Evolutionary conservation across 192 early-diverging fungal genomes (phyloP), one percentile per base, ranked within the genome.

Genomic region (Linnemannia exigua): DNA sequence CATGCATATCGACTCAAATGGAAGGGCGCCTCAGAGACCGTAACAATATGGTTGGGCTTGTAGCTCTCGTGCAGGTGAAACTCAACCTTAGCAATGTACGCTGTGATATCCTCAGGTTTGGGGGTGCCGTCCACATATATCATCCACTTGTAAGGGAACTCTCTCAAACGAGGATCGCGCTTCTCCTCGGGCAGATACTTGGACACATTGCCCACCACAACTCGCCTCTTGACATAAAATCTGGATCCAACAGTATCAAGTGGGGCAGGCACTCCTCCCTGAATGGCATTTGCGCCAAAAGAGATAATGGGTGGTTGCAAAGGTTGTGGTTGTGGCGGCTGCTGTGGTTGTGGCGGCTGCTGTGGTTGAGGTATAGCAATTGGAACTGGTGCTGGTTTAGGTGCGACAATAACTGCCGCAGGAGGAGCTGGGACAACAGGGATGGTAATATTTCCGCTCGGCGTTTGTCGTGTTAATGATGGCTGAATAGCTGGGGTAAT

Each of bases 31-130:
- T 92, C 91, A 0, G 84, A 83, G 15, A 98, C 90, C 52, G 98
- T 97, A 9, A 98, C 92, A n/a, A 97, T 92, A 84, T 98, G 94
- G 70, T 96, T 91, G 0, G 98, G 98, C 48, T 91, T 92, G 80
- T 97, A 99, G 73, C 95, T 95, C 74, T 95, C 96, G 80, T 99
- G 97, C 16, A 99, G 89, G 88, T 95, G 94, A 71, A 96, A 97
- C 19, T 97, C 93, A 66, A 98, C 96, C 66, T 91, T 92, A 31
- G 92, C 90, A 20, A 99, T 88, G 75, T 96, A 99, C 6, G 94
- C 84, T 1, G 90, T 88, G 1, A 94, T 87, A 38, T 88, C 87
- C 67, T 87, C 87, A 8, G 81, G 86, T 47, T 79, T 87, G 7
- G 80, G 87, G 17, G 89, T 93, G 35, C 90, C 95, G n/a, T 89